phyloP scores from a whole-genome alignment of 148 eudicot species.

The Rhododendron henanense region DNA sequence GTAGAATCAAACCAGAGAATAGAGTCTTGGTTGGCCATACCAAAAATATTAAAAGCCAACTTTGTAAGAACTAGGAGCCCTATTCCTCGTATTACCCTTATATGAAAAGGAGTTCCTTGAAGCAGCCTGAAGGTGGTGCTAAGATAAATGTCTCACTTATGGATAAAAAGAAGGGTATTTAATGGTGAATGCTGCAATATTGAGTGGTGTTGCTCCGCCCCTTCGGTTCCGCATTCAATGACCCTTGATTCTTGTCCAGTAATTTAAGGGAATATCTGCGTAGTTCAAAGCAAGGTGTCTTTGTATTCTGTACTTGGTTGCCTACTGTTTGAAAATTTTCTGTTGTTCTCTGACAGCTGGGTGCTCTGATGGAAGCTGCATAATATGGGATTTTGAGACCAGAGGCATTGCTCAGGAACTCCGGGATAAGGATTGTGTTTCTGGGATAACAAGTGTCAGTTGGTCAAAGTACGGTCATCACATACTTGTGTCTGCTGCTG shows the following conservation, averaged over 20 bases:
- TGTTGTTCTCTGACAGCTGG: conserved; percentile 56
- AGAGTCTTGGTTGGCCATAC: not conserved
- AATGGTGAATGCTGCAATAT: not conserved
- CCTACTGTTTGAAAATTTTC: not conserved
- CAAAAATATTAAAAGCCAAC: not conserved
- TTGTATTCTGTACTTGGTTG: not conserved
- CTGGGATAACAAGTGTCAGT: conserved; percentile 85
- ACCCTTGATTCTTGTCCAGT: not conserved
- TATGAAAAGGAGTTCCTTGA: not conserved
- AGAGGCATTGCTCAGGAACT: conserved; percentile 81
- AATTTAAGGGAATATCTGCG: not conserved
- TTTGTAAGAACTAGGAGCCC: not conserved
- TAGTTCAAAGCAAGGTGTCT: not conserved
- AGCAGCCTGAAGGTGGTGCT: not conserved
- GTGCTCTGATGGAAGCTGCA: conserved; percentile 87
- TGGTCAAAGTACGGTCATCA: conserved; percentile 92
- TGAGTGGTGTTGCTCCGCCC: not conserved
- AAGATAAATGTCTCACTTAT: not conserved
- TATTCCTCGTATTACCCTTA: not conserved
- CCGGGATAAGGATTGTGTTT: conserved; percentile 59
- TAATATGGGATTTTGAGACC: conserved; percentile 93
- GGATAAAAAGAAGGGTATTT: not conserved
- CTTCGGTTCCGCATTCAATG: not conserved
- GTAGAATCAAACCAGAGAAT: not conserved
- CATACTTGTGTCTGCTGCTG: conserved; percentile 83